Conservation (phyloP, 2,329 filamentous ascomycete species). For the Exophiala spinifera region DNA sequence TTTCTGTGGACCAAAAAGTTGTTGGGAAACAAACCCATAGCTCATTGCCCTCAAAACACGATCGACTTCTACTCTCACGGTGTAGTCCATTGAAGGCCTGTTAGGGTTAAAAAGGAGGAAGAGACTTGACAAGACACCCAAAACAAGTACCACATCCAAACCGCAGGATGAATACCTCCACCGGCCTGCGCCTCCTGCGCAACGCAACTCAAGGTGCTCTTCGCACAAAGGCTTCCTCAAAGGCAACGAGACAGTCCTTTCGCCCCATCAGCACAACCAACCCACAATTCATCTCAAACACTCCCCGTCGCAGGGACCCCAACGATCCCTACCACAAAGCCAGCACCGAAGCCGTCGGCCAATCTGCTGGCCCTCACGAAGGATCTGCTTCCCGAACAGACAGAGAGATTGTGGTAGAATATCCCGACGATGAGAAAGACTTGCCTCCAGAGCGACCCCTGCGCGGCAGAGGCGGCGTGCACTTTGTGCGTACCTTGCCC, state of each 20-base stretch:
- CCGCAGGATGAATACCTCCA: constrained; percentile 13
- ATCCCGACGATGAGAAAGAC: constrained; percentile 66
- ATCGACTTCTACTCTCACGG: no score
- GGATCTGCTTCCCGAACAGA: constrained; percentile 78
- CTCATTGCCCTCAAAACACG: no score
- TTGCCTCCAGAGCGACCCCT: constrained; percentile 71
- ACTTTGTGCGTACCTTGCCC: constrained; percentile 80
- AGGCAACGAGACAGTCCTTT: neutral
- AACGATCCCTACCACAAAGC: constrained; percentile 28
- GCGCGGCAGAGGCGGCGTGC: constrained; percentile 71
- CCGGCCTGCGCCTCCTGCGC: constrained; percentile 12
- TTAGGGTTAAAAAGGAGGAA: neutral
- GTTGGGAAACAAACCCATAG: neutral
- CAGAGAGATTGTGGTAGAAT: constrained; percentile 71
- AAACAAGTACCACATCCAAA: neutral
- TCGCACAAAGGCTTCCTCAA: neutral
- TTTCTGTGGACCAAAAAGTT: neutral
- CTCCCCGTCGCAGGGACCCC: constrained; percentile 13
- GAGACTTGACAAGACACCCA: neutral
- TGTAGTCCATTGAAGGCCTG: no score
- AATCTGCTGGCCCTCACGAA: constrained; percentile 44
- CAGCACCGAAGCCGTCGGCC: constrained; percentile 32
- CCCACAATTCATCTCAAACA: constrained; percentile 4
- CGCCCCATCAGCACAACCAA: constrained; percentile 14
- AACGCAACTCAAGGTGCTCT: constrained; percentile 5